Evolutionary conservation across 2,329 filamentous ascomycete genomes (phyloP).

Genomic region (Paecilomyces formosus): DNA sequence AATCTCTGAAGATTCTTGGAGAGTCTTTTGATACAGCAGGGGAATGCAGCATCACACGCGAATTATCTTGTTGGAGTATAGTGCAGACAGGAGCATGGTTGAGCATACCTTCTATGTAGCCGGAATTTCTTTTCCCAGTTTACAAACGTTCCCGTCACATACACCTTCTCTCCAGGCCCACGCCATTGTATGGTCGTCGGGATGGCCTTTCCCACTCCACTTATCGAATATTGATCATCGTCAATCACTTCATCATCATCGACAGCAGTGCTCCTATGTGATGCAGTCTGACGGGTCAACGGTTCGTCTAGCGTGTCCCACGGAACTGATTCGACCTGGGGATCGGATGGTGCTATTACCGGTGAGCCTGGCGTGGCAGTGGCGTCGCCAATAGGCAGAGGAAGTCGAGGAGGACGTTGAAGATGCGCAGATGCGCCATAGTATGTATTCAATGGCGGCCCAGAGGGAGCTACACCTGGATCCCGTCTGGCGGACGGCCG

Average conservation of each 20-base stretch:
- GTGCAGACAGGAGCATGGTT: neutral
- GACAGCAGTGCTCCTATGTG: conserved; percentile 47
- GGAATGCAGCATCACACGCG: neutral
- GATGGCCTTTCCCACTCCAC: conserved; percentile 69
- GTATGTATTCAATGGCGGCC: conserved; percentile 42
- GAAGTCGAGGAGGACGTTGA: conserved; percentile 70
- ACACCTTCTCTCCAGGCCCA: conserved; percentile 76
- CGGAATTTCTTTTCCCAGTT: conserved; percentile 95
- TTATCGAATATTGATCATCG: conserved; percentile 59
- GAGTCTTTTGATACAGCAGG: neutral
- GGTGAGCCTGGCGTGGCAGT: conserved; percentile 83
- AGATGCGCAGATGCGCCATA: conserved; percentile 34
- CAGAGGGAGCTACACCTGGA: conserved; percentile 30
- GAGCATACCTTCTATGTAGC: conserved; percentile 72
- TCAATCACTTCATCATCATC: conserved; percentile 72
- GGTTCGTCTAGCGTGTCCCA: conserved; percentile 41
- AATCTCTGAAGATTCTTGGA: too few species aligned
- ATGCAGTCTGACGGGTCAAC: conserved; percentile 49
- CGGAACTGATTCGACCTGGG: conserved; percentile 38
- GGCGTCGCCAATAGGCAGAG: conserved; percentile 89
- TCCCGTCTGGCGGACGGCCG: conserved; percentile 22
- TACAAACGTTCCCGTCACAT: conserved; percentile 95
- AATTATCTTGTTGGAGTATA: neutral
- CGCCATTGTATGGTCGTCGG: conserved; percentile 83
- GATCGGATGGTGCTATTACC: conserved; percentile 66